Evolutionary conservation across 345 rosid genomes (phyloP).

Genomic region (Acer campestre): DNA sequence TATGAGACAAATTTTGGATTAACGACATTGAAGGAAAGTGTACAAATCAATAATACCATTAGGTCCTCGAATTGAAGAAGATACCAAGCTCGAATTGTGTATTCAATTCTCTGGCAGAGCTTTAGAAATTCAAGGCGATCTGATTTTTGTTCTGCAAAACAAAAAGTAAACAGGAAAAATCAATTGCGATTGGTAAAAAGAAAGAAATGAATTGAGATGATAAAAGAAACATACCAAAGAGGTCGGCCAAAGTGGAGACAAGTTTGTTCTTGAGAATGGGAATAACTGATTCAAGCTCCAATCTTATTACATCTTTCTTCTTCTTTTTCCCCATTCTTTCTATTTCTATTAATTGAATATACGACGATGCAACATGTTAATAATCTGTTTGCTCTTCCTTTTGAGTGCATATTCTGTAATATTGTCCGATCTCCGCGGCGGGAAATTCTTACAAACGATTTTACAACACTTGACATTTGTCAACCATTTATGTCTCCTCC

Average conservation of each 20-base stretch:
- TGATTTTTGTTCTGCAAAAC: slow-evolving; percentile 29
- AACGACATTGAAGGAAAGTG: neutral
- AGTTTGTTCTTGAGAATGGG: slow-evolving; percentile 54
- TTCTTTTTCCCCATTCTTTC: slow-evolving; percentile 38
- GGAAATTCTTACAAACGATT: neutral
- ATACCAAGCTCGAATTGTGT: slow-evolving; percentile 73
- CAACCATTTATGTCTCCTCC: neutral
- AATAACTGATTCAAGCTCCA: slow-evolving; percentile 78
- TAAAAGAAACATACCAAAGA: neutral
- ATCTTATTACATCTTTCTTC: slow-evolving; percentile 53
- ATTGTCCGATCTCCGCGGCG: neutral
- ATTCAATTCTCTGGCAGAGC: slow-evolving; percentile 68
- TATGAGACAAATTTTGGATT: neutral
- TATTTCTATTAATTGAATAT: neutral
- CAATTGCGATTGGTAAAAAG: no score
- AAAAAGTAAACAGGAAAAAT: no score
- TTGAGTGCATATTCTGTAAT: neutral
- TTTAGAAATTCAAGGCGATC: slow-evolving; percentile 58
- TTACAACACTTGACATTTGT: neutral
- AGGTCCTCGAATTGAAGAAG: slow-evolving; percentile 72
- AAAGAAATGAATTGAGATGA: no score
- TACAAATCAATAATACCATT: slow-evolving; percentile 38
- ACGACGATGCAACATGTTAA: neutral
- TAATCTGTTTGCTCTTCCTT: no score
- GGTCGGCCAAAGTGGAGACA: neutral